Base-by-base conservation (phyloP, 2,329 filamentous ascomycete genomes). In the Celoporthe dispersa region DNA sequence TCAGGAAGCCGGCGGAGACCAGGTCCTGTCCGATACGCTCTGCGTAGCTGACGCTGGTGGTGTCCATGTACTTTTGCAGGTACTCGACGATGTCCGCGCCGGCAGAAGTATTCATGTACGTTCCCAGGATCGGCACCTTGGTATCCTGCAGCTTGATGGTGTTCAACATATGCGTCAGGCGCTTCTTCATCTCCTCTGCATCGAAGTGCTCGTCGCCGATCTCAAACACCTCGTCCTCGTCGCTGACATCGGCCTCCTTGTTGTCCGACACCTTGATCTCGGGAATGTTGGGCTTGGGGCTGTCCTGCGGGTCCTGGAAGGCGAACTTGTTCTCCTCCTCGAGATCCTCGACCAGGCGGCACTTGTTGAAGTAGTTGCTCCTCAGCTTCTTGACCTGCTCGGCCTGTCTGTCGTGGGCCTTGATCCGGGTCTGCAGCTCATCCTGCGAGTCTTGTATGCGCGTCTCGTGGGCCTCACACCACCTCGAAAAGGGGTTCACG, bases 311-410 rank as follows among this genome's bases (percentile, higher is more conserved):
- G 74, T 94, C 94, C 80, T 97, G 94, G 81, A 99, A 99, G 53
- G 94, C 96, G 68, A 99, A 87, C 82, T 99, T 98, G 80, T 98
- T 97, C 84, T 99, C 97, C 81, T 99, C 96, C 80, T 99, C 96
- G 71, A 98, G 84, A 78, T 99, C 96, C 79, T 99, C 97, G 8
- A 98, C 92, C 72, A 98, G 85, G 64, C 97, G 91, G 80, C 96
- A 99, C 83, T 98, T 99, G 85, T 98, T 99, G 87, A 98, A 98
- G 82, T 99, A 99, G 76, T 93, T 92, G 80, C 93, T 97, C 73
- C 96, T 90, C 75, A 98, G 88, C 83, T 98, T 98, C 86, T 94
- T 94, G 72, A 97, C 94, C 28, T 88, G 81, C 73, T 99, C 96
- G 70, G 92, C 91, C 81, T 99, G 97, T 75, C 92, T 93, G 79